These are phyloP conservation scores for Brassica hybrid DNA, from an alignment of 441 rosid genomes.

Conservation along the genomic window DNA sequence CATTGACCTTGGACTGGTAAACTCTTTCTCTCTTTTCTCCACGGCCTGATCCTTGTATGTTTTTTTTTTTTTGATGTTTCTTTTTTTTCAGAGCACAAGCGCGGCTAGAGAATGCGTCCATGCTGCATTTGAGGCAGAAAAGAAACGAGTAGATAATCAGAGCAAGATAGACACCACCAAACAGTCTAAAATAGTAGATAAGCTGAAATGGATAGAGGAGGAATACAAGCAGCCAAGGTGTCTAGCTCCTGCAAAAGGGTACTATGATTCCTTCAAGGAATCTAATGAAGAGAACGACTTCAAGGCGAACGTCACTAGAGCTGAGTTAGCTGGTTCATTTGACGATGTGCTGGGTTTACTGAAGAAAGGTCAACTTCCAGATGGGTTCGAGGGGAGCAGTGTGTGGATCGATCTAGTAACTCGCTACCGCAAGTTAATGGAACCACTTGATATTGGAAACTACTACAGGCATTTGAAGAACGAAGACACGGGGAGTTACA, in stretches of 20 bases:
- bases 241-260: background rate
- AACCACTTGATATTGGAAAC: constrained; percentile 82
- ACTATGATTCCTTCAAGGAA: constrained; percentile 60
- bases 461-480: constrained; percentile 65
- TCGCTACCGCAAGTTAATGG: constrained; percentile 55
- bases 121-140: constrained; percentile 65
- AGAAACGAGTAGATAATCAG: constrained; percentile 52
- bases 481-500: constrained; percentile 78
- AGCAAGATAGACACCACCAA: constrained; percentile 30
- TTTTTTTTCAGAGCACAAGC: constrained; percentile 56
- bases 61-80: constrained; percentile 13
- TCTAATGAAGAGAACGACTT: constrained; percentile 48
- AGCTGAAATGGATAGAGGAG: too few relatives aligned
- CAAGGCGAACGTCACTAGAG: constrained; percentile 76
- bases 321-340: constrained; percentile 63
- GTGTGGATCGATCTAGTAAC: constrained; percentile 58
- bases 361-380: constrained; percentile 67
- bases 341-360: constrained; percentile 74
- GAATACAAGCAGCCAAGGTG: too few relatives aligned
- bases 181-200: constrained; percentile 18
- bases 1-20: background rate
- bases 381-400: constrained; percentile 51
- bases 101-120: constrained; percentile 60
- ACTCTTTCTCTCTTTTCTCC: constrained; percentile 13
- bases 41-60: background rate